Evolutionary conservation across 164 flowering plant species (phyloP), one percentile per base, ranked within the genome.

Genomic region (Platanus orientalis): DNA sequence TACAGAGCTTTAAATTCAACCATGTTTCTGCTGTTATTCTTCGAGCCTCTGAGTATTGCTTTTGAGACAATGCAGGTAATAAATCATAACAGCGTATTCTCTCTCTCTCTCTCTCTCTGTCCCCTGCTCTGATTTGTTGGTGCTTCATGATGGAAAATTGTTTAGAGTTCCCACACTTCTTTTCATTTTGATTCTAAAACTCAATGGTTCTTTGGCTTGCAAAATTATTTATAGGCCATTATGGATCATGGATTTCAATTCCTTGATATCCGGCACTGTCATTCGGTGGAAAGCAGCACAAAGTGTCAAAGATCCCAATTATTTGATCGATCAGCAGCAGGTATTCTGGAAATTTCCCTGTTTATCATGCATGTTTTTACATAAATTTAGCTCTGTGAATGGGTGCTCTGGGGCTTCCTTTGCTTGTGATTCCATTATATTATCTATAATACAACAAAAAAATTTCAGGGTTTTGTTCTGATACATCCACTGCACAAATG

Each of bases 181-280:
- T 25, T 25, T 20, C 32, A 5, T 57, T 4, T 57, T 4, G 44
- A 9, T 55, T 56, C 39, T 51, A 11, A 11, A 54, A 27, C 58
- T 30, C 19, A 30, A 40, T 25, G 20, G 49, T 58, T 62, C 19
- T 44, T 54, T 64, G 32, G 17, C 30, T 11, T 29, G 49, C 40
- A 32, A 65, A 64, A 57, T 55, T 70, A 65, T 5, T 72, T 21
- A 76, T 64, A 95, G 96, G 96, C 96, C 45, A 76, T 91, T 73
- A 77, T 94, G 78, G 84, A 88, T 67, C 97, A 94, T 79, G 99
- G 99, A 39, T 94, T 94, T 72, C 99, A 94, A 81, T 75, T 91
- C 66, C 84, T 94, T 83, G 99, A 94, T 65, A 75, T 91, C 74
- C 85, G 90, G 88, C 68, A 86, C 61, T 87, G 90, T 64, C 83